A percentile compares a stretch with the other conserved stretches of the same genome.
These are phyloP conservation scores for Boletus sp. DNA, from an alignment of 768 basidiomycete genomes.

Conservation along the genomic window DNA sequence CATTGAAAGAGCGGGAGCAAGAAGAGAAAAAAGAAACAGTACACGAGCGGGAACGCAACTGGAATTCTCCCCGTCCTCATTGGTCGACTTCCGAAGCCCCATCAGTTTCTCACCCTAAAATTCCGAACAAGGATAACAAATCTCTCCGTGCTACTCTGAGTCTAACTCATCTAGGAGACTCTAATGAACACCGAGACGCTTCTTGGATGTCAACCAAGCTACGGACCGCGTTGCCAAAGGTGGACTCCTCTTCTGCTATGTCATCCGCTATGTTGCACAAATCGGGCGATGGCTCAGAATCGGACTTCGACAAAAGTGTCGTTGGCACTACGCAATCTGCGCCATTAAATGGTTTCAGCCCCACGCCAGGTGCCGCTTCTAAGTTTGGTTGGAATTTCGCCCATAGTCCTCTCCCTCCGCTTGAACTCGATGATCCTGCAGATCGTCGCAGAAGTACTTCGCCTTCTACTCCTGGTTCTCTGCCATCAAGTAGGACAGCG, in stretches of 20 bases:
- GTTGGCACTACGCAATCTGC: background rate
- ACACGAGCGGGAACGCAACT: conserved; percentile 64
- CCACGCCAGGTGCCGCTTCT: conserved; percentile 22
- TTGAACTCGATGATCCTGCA: conserved; percentile 34
- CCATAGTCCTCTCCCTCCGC: conserved; percentile 37
- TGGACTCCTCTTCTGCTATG: background rate
- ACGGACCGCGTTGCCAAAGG: conserved; percentile 3
- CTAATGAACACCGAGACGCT: conserved; percentile 5
- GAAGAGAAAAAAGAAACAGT: conserved; percentile 33
- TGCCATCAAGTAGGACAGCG: conserved; percentile 25
- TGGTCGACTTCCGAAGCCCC: conserved; percentile 39
- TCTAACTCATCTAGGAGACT: conserved; percentile 9
- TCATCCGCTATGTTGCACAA: conserved; percentile 1
- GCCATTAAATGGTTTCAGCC: conserved; percentile 6
- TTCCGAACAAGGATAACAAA: background rate
- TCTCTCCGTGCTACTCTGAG: conserved; percentile 21
- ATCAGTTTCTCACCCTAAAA: conserved; percentile 4
- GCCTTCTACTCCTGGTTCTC: conserved; percentile 26
- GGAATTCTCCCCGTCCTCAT: conserved; percentile 63
- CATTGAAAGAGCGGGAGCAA: conserved; percentile 30
- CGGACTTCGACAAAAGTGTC: background rate
- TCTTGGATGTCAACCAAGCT: conserved; percentile 1
- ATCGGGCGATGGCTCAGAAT: conserved; percentile 1
- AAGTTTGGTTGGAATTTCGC: conserved; percentile 42
- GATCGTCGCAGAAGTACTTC: conserved; percentile 15